A percentile compares a stretch with the other conserved stretches of the same genome.
These are phyloP conservation scores for Tricholoma sp. DNA, from an alignment of 768 basidiomycete genomes.

Conservation along the genomic window DNA sequence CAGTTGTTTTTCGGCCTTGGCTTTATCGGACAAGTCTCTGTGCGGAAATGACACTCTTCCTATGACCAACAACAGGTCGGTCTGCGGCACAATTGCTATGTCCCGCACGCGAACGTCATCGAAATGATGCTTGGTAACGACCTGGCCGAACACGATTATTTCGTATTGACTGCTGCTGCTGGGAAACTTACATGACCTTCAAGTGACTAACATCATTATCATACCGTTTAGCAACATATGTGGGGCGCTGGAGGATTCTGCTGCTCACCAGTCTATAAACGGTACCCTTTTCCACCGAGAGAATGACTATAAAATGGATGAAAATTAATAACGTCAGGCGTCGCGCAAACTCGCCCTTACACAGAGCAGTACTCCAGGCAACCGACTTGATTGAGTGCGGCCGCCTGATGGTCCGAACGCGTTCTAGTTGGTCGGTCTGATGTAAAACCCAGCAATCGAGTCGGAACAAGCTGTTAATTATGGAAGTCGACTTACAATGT, in stretches of 20 bases:
- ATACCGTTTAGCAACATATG: neutral
- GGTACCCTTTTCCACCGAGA: slow-evolving; percentile 10
- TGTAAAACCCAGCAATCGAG: neutral
- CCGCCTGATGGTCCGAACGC: slow-evolving; percentile 4
- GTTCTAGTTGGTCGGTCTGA: neutral
- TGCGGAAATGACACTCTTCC: neutral
- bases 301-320: neutral
- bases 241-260: neutral
- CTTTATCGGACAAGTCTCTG: neutral
- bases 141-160: neutral
- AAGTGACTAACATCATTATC: neutral
- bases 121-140: neutral
- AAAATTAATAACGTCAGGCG: neutral
- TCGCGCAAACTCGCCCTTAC: neutral
- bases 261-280: slow-evolving; percentile 11
- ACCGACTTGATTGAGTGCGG: slow-evolving; percentile 9
- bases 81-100: slow-evolving; percentile 1
- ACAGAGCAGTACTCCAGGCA: slow-evolving; percentile 1
- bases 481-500: neutral
- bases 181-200: neutral
- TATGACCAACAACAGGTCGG: neutral
- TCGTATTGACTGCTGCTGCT: neutral
- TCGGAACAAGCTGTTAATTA: neutral
- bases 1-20: slow-evolving; percentile 1
- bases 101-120: neutral